Conservation (phyloP, 805 yeast genomes). For the Grigorovia yakushimaensis region DNA sequence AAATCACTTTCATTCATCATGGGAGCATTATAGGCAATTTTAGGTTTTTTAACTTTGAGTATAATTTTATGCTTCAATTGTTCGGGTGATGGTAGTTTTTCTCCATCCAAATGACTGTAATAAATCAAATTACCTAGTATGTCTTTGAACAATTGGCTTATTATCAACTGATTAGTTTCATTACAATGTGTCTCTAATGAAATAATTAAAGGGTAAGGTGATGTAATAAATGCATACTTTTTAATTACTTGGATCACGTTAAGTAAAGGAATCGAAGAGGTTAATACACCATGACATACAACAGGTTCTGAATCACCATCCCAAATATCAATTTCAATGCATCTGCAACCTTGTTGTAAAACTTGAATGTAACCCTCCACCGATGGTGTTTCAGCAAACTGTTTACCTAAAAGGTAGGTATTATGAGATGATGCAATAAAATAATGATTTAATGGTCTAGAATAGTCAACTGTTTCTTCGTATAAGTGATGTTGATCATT, state of each 20-base stretch:
- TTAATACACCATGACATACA: constrained; percentile 86
- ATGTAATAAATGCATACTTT: constrained; percentile 79
- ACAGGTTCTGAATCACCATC: constrained; percentile 75
- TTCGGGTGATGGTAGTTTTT: constrained; percentile 58
- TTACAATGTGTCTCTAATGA: constrained; percentile 83
- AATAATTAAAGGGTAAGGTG: constrained; percentile 77
- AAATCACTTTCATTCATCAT: not conserved
- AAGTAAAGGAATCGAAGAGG: constrained; percentile 57
- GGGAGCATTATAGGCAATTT: constrained; percentile 2
- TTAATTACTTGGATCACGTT: constrained; percentile 65
- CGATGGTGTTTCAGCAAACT: constrained; percentile 77
- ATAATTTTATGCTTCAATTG: constrained; percentile 62
- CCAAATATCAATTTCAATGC: constrained; percentile 95
- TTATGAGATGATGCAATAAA: constrained; percentile 91
- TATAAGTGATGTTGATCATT: constrained; percentile 24
- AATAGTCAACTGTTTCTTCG: constrained; percentile 30
- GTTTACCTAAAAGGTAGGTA: constrained; percentile 82
- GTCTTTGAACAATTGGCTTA: constrained; percentile 43
- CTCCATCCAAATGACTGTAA: constrained; percentile 11
- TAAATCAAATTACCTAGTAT: constrained; percentile 52
- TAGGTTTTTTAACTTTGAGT: constrained; percentile 64
- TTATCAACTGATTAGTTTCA: constrained; percentile 51
- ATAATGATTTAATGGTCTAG: constrained; percentile 73
- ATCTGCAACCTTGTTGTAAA: constrained; percentile 84
- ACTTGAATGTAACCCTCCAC: constrained; percentile 83